A percentile compares a stretch with the other conserved stretches of the same genome.
phyloP scores from a whole-genome alignment of 305 asterid species.

The Fraxinus baroniana region DNA sequence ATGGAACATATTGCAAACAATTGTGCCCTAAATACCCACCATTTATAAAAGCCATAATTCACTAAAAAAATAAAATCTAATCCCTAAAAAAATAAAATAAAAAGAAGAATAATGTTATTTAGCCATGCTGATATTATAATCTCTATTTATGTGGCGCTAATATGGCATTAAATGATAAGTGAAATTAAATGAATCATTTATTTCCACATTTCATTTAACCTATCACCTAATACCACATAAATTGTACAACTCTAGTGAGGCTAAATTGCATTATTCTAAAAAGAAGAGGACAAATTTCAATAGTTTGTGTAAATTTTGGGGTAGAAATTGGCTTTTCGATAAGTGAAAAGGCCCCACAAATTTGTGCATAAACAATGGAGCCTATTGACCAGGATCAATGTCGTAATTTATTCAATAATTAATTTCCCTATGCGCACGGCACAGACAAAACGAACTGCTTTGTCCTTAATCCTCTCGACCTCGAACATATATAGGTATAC shows the following conservation, averaged over 20 bases:
- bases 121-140: no score
- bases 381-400: slow-evolving; percentile 55
- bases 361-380: slow-evolving; percentile 26
- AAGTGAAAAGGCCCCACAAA: slow-evolving; percentile 20
- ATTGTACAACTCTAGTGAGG: neutral
- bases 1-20: neutral
- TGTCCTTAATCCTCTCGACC: slow-evolving; percentile 28
- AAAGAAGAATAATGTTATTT: neutral
- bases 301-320: neutral
- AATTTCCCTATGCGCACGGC: slow-evolving; percentile 24
- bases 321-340: slow-evolving; percentile 3
- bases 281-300: neutral
- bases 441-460: slow-evolving; percentile 31
- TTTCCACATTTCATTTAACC: no score
- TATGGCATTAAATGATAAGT: no score
- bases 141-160: no score
- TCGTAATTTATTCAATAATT: slow-evolving; percentile 25
- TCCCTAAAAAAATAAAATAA: neutral
- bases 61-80: neutral
- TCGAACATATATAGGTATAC: neutral
- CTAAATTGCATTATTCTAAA: neutral
- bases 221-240: no score
- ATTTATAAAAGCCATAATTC: neutral
- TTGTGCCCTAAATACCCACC: neutral
- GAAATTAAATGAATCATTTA: no score